Evolutionary conservation across 1,139 yeast species (phyloP), one percentile per base, ranked within the genome.

Genomic region (Suhomyces taliae): DNA sequence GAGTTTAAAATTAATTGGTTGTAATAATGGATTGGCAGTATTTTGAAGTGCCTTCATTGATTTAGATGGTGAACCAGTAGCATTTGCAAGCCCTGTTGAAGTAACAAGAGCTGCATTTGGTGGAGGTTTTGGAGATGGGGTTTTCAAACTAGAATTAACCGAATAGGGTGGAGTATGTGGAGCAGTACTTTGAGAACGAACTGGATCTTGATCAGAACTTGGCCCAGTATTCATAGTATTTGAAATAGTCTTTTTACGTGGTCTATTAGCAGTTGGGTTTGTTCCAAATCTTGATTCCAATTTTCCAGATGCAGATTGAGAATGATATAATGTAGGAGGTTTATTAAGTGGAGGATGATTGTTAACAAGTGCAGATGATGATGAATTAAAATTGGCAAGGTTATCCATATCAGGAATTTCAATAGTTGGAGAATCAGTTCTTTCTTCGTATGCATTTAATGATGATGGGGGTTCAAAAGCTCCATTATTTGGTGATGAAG

Each of bases 1-100:
- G 34, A 61, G 48, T 50, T 78, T 77, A 52, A 75, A 76, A 57
- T 83, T 83, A 45, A 83, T 76, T 0, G 89, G 88, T 54, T 82
- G 87, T 44, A 83, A 66, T 37, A 83, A 64, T 6, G 85, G 82
- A 51, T 71, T 75, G 14, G 71, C 58, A 51, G 64, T 64, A 29
- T 75, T 58, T 32, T 74, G 78, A 27, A 79, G 64, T 3, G 85
- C 83, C 55, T 80, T 78, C 85, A 81, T 81, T 0, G 76, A 66
- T 55, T 78, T 78, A 0, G 82, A 72, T 3, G 83, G 81, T 2
- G 80, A 72, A 37, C 62, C 60, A 8, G 68, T 58, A 47, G 58
- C 60, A 5, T 46, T 39, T 1, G 59, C 44, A 15, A 56, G 46
- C 5, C 55, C 53, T 0, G 58, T 52, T 6, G 64, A 59, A 12